Evolutionary conservation across 331 rosid genomes (phyloP).

Genomic region (Pyrus hybrid): DNA sequence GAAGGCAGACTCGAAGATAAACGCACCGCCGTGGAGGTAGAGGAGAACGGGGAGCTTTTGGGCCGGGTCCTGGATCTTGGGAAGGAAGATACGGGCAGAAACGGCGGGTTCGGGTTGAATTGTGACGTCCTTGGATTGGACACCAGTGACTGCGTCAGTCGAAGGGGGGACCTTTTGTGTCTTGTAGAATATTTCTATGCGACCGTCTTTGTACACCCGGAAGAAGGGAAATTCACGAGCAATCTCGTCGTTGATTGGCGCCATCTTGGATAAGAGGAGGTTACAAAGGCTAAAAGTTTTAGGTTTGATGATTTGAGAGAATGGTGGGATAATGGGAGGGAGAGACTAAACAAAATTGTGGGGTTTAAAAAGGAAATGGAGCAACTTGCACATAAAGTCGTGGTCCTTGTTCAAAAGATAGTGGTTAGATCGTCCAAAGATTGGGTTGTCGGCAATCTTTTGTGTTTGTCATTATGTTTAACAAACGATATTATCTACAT

Average conservation of each 20-base stretch:
- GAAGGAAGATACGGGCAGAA: constrained; percentile 25
- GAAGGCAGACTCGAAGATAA: constrained; percentile 40
- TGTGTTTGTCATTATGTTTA: too few species aligned
- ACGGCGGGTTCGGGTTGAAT: constrained; percentile 21
- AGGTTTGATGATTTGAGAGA: too few species aligned
- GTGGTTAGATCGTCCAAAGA: too few species aligned
- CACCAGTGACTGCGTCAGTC: constrained; percentile 12
- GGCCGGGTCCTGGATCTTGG: constrained; percentile 7
- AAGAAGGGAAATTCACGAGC: constrained; percentile 30
- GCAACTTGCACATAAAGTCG: too few species aligned
- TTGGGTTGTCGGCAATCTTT: too few species aligned
- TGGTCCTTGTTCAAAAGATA: too few species aligned
- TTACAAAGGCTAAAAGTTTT: too few species aligned
- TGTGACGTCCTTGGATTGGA: constrained; percentile 25
- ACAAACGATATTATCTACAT: too few species aligned
- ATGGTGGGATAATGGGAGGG: not conserved
- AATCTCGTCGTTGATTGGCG: not conserved
- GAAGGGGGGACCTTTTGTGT: constrained; percentile 15
- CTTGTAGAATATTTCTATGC: constrained; percentile 7
- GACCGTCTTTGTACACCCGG: constrained; percentile 26
- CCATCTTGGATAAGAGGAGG: not conserved
- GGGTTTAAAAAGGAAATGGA: not conserved
- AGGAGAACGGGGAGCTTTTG: constrained; percentile 25
- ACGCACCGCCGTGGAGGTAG: constrained; percentile 47
- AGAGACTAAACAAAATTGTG: too few species aligned